These are phyloP conservation scores for Ceratocystis colombiana DNA, from an alignment of 2,329 filamentous ascomycete genomes.

Conservation along the genomic window DNA sequence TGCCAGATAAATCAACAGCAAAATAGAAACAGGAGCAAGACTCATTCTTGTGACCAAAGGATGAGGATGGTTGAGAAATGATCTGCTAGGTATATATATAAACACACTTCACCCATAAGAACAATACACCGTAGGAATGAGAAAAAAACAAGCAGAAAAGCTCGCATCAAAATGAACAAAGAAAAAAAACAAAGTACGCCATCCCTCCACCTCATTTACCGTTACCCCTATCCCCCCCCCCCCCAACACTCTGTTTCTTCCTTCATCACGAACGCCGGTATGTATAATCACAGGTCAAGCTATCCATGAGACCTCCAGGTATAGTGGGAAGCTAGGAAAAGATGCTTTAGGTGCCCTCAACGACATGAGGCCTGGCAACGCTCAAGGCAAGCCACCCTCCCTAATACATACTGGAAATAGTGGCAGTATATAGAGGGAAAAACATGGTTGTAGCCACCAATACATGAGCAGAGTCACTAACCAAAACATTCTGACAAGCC, in stretches of 20 bases:
- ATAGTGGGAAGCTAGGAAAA: too few relatives aligned
- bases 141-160: slow-evolving; percentile 4
- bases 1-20: neutral
- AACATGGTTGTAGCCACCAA: slow-evolving; percentile 1
- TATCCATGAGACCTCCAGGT: neutral
- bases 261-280: neutral
- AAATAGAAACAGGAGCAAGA: neutral
- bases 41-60: slow-evolving; percentile 2
- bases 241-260: neutral
- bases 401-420: too few relatives aligned
- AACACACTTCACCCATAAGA: slow-evolving; percentile 11
- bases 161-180: slow-evolving; percentile 1
- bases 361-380: too few relatives aligned
- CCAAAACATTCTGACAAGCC: neutral
- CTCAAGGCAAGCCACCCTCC: too few relatives aligned
- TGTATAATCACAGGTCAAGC: neutral
- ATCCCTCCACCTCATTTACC: neutral
- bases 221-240: neutral
- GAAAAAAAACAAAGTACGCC: neutral
- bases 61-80: slow-evolving; percentile 4
- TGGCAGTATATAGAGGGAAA: neutral
- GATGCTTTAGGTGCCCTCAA: too few relatives aligned
- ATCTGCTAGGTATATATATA: slow-evolving; percentile 15
- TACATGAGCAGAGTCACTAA: too few relatives aligned
- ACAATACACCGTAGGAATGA: neutral